These are phyloP conservation scores for Ophiostoma australiae DNA, from an alignment of 2,329 filamentous ascomycete species.

Conservation along the genomic window DNA sequence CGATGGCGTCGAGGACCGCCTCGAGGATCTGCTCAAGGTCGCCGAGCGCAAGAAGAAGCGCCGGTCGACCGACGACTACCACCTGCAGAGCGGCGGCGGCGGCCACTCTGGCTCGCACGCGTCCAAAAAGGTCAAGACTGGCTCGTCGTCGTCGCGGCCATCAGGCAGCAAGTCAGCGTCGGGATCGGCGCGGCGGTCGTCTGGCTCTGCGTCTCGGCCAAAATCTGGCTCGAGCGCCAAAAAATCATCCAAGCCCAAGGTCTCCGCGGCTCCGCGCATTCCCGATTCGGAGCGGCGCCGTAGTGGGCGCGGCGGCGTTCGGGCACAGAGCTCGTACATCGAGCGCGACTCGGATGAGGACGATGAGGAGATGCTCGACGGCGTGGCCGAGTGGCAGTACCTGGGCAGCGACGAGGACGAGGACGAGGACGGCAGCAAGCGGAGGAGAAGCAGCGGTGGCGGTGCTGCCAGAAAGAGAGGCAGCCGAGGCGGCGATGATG, in stretches of 20 bases:
- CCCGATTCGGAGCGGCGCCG: slow-evolving; percentile 48
- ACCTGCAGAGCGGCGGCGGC: slow-evolving; percentile 34
- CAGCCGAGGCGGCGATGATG: slow-evolving; percentile 10
- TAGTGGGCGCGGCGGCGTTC: slow-evolving; percentile 44
- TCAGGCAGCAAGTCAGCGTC: slow-evolving; percentile 30
- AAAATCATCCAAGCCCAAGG: slow-evolving; percentile 17
- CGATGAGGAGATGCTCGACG: slow-evolving; percentile 57
- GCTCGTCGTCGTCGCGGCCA: slow-evolving; percentile 30
- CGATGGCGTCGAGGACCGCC: slow-evolving; percentile 65
- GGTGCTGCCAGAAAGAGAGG: neutral
- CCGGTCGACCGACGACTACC: slow-evolving; percentile 49
- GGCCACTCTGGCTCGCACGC: slow-evolving; percentile 30
- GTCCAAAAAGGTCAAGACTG: slow-evolving; percentile 38
- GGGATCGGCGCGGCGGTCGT: slow-evolving; percentile 35
- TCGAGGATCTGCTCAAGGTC: slow-evolving; percentile 62
- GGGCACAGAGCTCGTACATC: slow-evolving; percentile 46
- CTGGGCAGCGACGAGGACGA: slow-evolving; percentile 35
- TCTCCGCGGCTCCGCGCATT: slow-evolving; percentile 28
- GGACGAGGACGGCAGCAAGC: slow-evolving; percentile 13
- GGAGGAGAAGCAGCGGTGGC: slow-evolving; percentile 6
- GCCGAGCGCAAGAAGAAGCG: slow-evolving; percentile 72
- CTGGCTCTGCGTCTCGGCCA: neutral
- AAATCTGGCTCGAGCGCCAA: slow-evolving; percentile 12
- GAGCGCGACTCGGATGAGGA: slow-evolving; percentile 56
- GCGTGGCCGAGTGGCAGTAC: slow-evolving; percentile 57